Percentiles rank a stretch among this genome's conserved stretches.
phyloP scores from a whole-genome alignment of 768 basidiomycete genomes.

The Chlorophyllum brunneum region DNA sequence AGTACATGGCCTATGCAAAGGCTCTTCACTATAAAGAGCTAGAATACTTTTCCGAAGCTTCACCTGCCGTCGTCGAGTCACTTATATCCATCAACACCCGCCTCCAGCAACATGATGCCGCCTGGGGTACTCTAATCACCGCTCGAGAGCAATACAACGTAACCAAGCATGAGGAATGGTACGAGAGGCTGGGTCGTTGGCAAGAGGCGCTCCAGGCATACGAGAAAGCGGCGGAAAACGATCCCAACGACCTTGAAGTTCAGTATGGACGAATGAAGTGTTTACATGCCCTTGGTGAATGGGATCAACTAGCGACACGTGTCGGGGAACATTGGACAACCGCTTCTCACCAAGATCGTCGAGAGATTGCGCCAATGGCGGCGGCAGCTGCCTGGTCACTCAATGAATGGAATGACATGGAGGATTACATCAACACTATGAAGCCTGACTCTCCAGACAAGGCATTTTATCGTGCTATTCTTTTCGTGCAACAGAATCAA shows the following conservation, averaged over 20 bases:
- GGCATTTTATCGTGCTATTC: conserved; percentile 93
- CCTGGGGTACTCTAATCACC: conserved; percentile 91
- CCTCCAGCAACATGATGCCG: conserved; percentile 95
- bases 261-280: conserved; percentile 93
- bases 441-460: conserved; percentile 89
- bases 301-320: conserved; percentile 84
- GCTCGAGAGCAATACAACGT: conserved; percentile 89
- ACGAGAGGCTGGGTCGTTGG: conserved; percentile 94
- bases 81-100: conserved; percentile 96
- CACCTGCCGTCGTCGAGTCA: conserved; percentile 86
- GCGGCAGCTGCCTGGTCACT: conserved; percentile 97
- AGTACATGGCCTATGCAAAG: conserved; percentile 93
- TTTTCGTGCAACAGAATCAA: conserved; percentile 95
- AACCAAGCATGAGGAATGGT: conserved; percentile 96
- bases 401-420: conserved; percentile 98
- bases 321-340: conserved; percentile 88
- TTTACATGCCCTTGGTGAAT: conserved; percentile 95
- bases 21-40: conserved; percentile 98
- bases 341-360: conserved; percentile 77
- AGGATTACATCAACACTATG: conserved; percentile 93
- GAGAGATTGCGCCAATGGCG: conserved; percentile 93
- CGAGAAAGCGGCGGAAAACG: conserved; percentile 71
- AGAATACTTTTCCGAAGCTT: conserved; percentile 92
- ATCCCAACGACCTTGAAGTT: conserved; percentile 72
- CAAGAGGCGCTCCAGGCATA: conserved; percentile 88